Conservation (phyloP, 2,329 filamentous ascomycete species). For the Cercospora sp. region DNA sequence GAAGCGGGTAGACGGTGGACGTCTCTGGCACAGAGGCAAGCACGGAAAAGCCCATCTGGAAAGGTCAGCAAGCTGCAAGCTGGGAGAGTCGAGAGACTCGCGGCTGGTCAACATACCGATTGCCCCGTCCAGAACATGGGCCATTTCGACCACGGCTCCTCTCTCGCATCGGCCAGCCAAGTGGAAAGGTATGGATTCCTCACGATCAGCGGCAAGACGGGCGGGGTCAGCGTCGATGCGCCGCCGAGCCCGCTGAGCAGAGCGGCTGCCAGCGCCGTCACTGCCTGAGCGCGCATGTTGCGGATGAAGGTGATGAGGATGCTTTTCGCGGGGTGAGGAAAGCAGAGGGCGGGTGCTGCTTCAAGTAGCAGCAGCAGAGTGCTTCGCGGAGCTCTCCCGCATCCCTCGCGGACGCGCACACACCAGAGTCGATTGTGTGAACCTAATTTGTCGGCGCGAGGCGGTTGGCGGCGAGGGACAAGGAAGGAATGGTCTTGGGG, state of each 20-base stretch:
- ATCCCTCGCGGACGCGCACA: background rate
- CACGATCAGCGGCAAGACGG: constrained; percentile 53
- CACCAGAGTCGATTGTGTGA: background rate
- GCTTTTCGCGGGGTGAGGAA: background rate
- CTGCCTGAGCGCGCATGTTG: constrained; percentile 28
- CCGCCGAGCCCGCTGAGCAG: constrained; percentile 34
- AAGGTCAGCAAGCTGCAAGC: constrained; percentile 13
- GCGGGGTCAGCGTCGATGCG: constrained; percentile 58
- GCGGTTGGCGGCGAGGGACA: background rate
- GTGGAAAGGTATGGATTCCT: constrained; percentile 55
- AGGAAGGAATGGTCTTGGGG: background rate
- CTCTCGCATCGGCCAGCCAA: constrained; percentile 65
- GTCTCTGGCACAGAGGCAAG: constrained; percentile 62
- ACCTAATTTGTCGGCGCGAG: background rate
- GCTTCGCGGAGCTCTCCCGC: background rate
- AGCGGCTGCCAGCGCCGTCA: constrained; percentile 28
- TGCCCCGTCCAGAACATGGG: constrained; percentile 81
- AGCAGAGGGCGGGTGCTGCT: background rate
- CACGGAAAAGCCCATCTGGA: constrained; percentile 61
- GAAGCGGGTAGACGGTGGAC: constrained; percentile 62
- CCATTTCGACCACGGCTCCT: constrained; percentile 78
- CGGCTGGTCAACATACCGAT: constrained; percentile 47
- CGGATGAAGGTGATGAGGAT: background rate
- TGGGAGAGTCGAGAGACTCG: constrained; percentile 15
- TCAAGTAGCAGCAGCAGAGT: background rate